Base-by-base conservation (phyloP, 257 asterid species). In the Echites panduratus region DNA sequence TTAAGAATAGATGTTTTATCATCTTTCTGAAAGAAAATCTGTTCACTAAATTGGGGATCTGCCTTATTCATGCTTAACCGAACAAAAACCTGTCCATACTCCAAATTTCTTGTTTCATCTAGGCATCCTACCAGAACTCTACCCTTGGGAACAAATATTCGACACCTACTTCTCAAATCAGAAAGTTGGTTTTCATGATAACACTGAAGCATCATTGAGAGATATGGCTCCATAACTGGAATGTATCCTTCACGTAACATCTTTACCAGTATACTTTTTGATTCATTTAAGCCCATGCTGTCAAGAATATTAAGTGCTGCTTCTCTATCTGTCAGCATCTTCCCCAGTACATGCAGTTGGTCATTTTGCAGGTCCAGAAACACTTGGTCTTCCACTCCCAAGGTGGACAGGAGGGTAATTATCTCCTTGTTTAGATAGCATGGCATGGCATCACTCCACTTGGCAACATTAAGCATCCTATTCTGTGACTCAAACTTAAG, bases 391-490 rank as follows among this genome's bases (percentile, higher is more conserved):
- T 82, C 85, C 9, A 91, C 87, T 0, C 99, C 99, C 77, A 91
- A 79, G 71, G 99, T 91, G 9, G 97, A 87, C 59, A 94, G 70
- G 49, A 94, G 85, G 57, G 85, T 80, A 73, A 88, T 84, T 52
- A 94, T 89, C 86, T 94, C 99, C 78, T 97, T 76, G 80, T 94
- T 94, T 75, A 91, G 81, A 84, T 88, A 94, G 80, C 99, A 94
- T 53, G 99, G 85, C 88, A 89, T 88, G 11, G 99, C 88, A 38
- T 89, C 95, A 41, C 93, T 84, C 83, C 96, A 88, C 79, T 89
- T 94, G 63, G 99, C 92, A 12, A 94, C 77, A 70, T 88, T 94
- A 13, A 91, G 97, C 99, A 94, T 94, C 67, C 77, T 61, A 74
- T 94, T 94, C 67, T 83, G 68, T 2, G 97, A 94, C 52, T 94